Evolutionary conservation across 768 basidiomycete species (phyloP).

Genomic region (Mycena metata): DNA sequence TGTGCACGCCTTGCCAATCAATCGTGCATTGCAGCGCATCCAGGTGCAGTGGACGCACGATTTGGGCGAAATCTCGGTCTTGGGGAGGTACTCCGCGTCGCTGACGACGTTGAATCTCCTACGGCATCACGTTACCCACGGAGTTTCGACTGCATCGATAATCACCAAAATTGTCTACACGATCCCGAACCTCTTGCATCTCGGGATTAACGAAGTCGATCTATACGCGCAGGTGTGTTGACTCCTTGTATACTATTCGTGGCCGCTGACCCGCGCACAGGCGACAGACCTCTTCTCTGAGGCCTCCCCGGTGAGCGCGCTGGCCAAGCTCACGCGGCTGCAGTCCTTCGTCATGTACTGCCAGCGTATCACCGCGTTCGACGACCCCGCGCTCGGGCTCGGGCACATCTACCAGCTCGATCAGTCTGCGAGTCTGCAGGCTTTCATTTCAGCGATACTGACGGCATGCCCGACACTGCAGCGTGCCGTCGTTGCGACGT

Average conservation of each 20-base stretch:
- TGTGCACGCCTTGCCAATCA: slow-evolving; percentile 1
- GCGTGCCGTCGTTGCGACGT: slow-evolving; percentile 11
- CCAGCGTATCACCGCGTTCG: slow-evolving; percentile 17
- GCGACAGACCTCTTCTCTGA: not conserved
- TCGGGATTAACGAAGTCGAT: not conserved
- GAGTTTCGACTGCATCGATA: no score
- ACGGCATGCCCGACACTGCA: slow-evolving; percentile 21
- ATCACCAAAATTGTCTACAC: not conserved
- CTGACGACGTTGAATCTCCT: slow-evolving; percentile 30
- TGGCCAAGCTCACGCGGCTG: slow-evolving; percentile 10
- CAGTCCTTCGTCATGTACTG: slow-evolving; percentile 26
- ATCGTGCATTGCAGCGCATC: slow-evolving; percentile 31
- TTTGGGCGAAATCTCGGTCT: slow-evolving; percentile 1
- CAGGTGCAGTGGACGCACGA: slow-evolving; percentile 19
- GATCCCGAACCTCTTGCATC: not conserved
- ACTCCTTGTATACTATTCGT: no score
- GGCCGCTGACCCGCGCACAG: no score
- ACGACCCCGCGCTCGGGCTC: no score
- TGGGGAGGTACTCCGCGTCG: slow-evolving; percentile 26
- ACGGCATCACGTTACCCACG: not conserved
- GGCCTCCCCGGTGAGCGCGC: not conserved
- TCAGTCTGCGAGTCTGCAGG: not conserved
- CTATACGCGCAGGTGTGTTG: no score
- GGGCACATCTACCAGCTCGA: slow-evolving; percentile 18
- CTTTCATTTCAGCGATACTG: slow-evolving; percentile 16